Evolutionary conservation across 2,329 filamentous ascomycete species (phyloP), one percentile per base, ranked within the genome.

Genomic region (Ophiostoma tasmaniense): DNA sequence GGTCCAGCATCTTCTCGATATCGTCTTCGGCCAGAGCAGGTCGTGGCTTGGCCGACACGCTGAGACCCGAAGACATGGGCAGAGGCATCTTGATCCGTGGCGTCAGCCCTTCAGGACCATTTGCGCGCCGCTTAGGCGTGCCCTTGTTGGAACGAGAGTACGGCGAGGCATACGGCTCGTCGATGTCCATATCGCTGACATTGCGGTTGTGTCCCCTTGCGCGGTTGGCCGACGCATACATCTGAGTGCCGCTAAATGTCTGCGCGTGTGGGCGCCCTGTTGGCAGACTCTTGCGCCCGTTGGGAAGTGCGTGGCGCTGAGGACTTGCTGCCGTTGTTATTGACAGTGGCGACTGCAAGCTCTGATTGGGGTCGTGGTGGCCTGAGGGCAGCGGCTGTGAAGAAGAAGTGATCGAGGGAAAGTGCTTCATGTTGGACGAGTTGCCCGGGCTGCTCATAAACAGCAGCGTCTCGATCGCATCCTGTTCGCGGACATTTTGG

Each of bases 361-460:
- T 52, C n/a, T 64, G 66, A 6, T 69, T 67, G 2, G 61, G 59
- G 13, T 71, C 39, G 72, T 72, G 68, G 71, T 71, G 75, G 68
- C 69, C 80, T 75, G 78, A 75, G 0, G 80, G 78, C 0, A 75
- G 70, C 1, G 78, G 78, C 35, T 80, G 76, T 0, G 77, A 75
- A 1, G 79, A 77, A 1, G 79, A 77, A 0, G 79, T 73, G 0
- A 68, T 52, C 7, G 67, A 64, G 2, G 84, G 81, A 70, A 87
- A 87, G 70, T 85, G 84, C 71, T 86, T 86, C 73, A 89, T 78
- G 71, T 86, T 87, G 59, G 85, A 82, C 62, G 89, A 89, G 76
- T 91, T 90, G 20, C 89, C 89, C 0, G 90, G 90, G 71, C 89
- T 91, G 74, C 90, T 92, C 87, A 95, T 90, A 75, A 93, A 93